Conservation (phyloP, 441 rosid genomes). For the Erodium chrysanthum region DNA sequence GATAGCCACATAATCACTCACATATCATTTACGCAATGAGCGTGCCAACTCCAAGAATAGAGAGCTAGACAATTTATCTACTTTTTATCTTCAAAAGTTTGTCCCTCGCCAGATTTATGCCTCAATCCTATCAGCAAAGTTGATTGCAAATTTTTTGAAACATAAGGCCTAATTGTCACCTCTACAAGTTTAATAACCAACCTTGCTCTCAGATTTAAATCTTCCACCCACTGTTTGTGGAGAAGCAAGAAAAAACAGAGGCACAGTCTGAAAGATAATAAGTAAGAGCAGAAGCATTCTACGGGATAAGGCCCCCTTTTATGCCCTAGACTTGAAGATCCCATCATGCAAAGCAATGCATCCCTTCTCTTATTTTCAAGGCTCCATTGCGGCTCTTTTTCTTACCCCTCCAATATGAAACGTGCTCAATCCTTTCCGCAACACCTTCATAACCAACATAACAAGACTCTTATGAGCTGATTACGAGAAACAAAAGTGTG, state of each 20-base stretch:
- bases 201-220: not conserved
- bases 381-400: not conserved
- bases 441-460: slow-evolving; percentile 31
- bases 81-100: not conserved
- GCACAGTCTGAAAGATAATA: not conserved
- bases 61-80: not conserved
- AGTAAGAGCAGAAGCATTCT: not conserved
- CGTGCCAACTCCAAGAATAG: not conserved
- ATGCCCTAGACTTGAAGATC: not conserved
- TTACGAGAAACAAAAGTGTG: not conserved
- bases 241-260: not conserved
- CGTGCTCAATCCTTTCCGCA: slow-evolving; percentile 36
- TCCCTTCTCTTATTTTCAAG: not conserved
- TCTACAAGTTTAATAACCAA: not conserved
- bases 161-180: not conserved
- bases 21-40: not conserved
- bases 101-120: not conserved
- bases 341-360: not conserved
- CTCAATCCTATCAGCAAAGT: not conserved
- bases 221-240: not conserved
- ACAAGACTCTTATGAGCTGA: slow-evolving; percentile 10
- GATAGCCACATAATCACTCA: not conserved
- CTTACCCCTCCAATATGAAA: not conserved
- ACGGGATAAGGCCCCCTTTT: not conserved
- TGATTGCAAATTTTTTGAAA: not conserved